These are phyloP conservation scores for Nitzschia putrida DNA, from an alignment of 108 stramenopile species.

Conservation along the genomic window DNA sequence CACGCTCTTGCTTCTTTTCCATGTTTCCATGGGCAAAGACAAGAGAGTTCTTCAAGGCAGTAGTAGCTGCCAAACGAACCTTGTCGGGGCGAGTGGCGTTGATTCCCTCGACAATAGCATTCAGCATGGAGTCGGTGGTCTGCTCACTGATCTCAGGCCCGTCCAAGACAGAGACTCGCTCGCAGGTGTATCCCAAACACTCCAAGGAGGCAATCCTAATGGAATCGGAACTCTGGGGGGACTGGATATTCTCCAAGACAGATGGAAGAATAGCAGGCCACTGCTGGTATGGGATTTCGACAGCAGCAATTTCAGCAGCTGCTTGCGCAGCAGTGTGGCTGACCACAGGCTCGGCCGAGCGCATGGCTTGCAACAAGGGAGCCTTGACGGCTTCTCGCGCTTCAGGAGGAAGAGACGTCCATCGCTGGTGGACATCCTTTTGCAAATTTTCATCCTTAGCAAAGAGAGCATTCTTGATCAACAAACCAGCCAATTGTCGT, in stretches of 20 bases:
- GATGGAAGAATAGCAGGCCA: slow-evolving; percentile 85
- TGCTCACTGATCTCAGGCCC: slow-evolving; percentile 76
- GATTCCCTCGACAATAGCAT: slow-evolving; percentile 96
- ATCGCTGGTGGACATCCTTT: slow-evolving; percentile 57
- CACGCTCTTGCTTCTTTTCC: slow-evolving; percentile 86
- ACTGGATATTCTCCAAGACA: slow-evolving; percentile 77
- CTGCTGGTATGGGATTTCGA: slow-evolving; percentile 82
- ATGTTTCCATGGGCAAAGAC: slow-evolving; percentile 90
- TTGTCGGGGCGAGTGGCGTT: slow-evolving; percentile 68
- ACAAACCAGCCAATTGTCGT: slow-evolving; percentile 80
- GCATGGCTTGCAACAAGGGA: slow-evolving; percentile 60
- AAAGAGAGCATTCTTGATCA: slow-evolving; percentile 84
- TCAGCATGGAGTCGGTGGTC: slow-evolving; percentile 92
- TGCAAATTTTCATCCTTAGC: slow-evolving; percentile 76
- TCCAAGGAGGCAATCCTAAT: slow-evolving; percentile 88
- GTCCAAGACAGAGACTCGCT: slow-evolving; percentile 61
- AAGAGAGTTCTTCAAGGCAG: slow-evolving; percentile 89
- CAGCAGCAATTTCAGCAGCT: slow-evolving; percentile 80
- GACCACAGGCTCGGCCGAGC: slow-evolving; percentile 50
- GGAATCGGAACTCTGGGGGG: slow-evolving; percentile 46
- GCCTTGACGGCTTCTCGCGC: slow-evolving; percentile 62
- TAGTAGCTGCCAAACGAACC: slow-evolving; percentile 86
- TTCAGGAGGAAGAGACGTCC: slow-evolving; percentile 62
- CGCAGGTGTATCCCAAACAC: slow-evolving; percentile 95
- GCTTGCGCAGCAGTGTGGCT: slow-evolving; percentile 83